Base-by-base conservation (phyloP, 1,139 yeast species). In the Meyerozyma carpophila region DNA sequence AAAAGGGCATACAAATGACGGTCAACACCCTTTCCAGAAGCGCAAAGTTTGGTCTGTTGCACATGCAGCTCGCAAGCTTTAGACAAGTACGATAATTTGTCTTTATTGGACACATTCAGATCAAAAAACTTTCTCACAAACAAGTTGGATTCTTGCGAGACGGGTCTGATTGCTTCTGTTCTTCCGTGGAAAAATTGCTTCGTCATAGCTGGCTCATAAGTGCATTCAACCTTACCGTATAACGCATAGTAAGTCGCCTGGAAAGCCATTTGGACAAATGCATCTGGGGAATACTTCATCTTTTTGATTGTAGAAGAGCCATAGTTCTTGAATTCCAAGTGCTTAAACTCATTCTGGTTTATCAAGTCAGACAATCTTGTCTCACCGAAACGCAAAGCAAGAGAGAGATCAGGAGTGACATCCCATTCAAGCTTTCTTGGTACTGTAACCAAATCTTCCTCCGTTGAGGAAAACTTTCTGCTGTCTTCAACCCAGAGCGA, bases 191-290 rank as follows among this genome's bases (percentile, higher is more conserved):
- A 76, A 58, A 82, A 90, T 47, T 73, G 73, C 62, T 90, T 90
- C 2, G 96, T 90, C 97, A 90, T 90, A 10, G 96, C 96, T 3
- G 97, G 97, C 65, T 90, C 97, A 62, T 90, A 90, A 11, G 96
- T 88, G 54, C 95, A 87, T 61, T 89, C 97, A 37, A 89, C 94
- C 58, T 86, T 86, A 39, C 97, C 97, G 60, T 90, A 90, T 43
- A 90, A 74, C 0, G 96, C 94, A 59, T 88, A 90, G 63, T 89
- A 90, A 9, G 96, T 89, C 4, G 94, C 89, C 63, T 90, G 97
- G 72, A 89, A 89, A 16, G 91, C 86, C 94, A 90, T 89, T 64
- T 90, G 97, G 39, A 86, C 85, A 65, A 86, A 90, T 0, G 97
- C 97, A 70, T 90, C 97, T 0, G 97, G 97, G 5, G 95, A 86